Percentiles rank a stretch among this genome's conserved stretches.
These are phyloP conservation scores for Raffaelea arxii DNA, from an alignment of 2,329 filamentous ascomycete genomes.

Conservation along the genomic window DNA sequence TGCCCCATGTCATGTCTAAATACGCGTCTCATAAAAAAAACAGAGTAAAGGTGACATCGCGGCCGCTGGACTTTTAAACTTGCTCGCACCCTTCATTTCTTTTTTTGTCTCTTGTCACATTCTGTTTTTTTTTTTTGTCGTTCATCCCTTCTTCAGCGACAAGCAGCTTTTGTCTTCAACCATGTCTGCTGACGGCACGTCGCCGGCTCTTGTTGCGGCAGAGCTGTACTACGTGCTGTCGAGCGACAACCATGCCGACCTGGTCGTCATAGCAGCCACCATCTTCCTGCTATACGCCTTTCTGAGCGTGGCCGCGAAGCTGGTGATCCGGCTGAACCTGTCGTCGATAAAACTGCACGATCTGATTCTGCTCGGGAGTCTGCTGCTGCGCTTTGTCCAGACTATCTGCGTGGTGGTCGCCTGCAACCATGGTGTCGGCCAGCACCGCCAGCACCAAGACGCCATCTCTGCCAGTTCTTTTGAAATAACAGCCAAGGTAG, in stretches of 20 bases:
- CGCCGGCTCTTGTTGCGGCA: no score
- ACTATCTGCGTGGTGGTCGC: constrained; percentile 1
- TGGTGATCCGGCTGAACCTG: constrained; percentile 4
- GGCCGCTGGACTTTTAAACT: no score
- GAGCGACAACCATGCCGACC: not conserved
- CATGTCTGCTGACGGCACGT: not conserved
- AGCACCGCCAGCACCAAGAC: constrained; percentile 2
- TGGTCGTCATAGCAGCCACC: constrained; percentile 2
- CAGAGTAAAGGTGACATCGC: no score
- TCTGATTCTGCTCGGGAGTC: not conserved
- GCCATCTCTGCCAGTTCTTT: not conserved
- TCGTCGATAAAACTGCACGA: constrained; percentile 3
- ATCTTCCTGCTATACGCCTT: constrained; percentile 5
- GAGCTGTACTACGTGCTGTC: constrained; percentile 1
- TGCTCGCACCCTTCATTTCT: no score
- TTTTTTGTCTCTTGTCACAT: no score
- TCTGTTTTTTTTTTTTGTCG: no score
- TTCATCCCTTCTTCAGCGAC: no score
- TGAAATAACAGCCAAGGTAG: no score
- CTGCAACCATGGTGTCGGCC: constrained; percentile 1
- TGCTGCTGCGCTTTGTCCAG: not conserved
- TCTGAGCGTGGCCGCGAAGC: not conserved
- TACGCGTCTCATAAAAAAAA: no score
- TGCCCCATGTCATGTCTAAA: no score
- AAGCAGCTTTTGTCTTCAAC: no score